Conservation (phyloP, 495 filamentous ascomycete genomes). For the Trichoderma reesei region DNA sequence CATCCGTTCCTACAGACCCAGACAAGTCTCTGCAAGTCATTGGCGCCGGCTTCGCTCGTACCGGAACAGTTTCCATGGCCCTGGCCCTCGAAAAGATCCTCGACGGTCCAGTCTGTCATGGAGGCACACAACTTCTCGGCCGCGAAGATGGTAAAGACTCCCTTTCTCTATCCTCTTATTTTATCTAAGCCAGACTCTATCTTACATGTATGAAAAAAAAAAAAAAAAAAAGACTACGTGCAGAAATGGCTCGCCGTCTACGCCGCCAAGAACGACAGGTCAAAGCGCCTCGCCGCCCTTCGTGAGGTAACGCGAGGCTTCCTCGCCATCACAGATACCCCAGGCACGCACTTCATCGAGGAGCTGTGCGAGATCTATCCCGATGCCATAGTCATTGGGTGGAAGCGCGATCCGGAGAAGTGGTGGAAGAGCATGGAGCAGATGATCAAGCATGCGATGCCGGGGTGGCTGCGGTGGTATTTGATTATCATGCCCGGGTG, state of each 20-base stretch:
- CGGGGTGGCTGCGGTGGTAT: too few species aligned
- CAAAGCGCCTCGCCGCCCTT: slow-evolving; percentile 4
- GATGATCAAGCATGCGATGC: not conserved
- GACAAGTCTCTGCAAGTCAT: too few species aligned
- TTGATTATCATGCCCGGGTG: too few species aligned
- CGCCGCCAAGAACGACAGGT: not conserved
- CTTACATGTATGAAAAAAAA: too few species aligned
- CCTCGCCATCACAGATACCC: slow-evolving; percentile 19
- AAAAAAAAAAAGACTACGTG: too few species aligned
- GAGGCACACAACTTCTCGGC: slow-evolving; percentile 19
- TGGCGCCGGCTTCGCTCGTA: slow-evolving; percentile 39
- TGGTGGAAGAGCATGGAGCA: slow-evolving; percentile 11
- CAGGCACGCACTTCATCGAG: slow-evolving; percentile 16
- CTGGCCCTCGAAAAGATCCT: slow-evolving; percentile 34
- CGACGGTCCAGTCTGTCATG: slow-evolving; percentile 27
- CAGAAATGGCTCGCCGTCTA: too few species aligned
- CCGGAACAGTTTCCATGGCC: slow-evolving; percentile 38
- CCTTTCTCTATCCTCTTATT: too few species aligned
- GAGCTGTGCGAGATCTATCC: slow-evolving; percentile 31
- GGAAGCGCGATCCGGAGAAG: slow-evolving; percentile 17
- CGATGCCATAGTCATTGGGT: slow-evolving; percentile 27
- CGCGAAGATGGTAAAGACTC: not conserved
- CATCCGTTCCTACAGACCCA: too few species aligned
- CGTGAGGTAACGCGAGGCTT: slow-evolving; percentile 23
- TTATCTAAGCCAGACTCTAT: too few species aligned